Base-by-base conservation (phyloP, 768 basidiomycete species). In the Leccinum fibrillosum region DNA sequence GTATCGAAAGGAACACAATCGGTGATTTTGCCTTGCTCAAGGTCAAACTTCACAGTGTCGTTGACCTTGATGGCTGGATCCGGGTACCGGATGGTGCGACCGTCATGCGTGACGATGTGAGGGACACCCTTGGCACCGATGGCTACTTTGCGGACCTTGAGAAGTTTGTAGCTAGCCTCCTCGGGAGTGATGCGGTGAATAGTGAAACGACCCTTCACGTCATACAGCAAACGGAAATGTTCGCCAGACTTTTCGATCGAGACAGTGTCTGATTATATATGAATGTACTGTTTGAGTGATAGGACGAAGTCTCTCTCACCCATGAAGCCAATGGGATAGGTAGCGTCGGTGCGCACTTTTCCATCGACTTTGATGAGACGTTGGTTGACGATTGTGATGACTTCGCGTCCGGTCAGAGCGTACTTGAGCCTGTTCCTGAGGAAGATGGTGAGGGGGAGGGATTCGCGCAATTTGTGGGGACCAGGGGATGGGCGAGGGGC, bases 361-460 rank as follows among this genome's bases (percentile, higher is more conserved):
- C 84, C 85, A 78, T 99, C 97, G 71, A 99, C 93, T 86, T 98
- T 97, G 78, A 99, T 90, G 74, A 98, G 79, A 64, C 97, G 91
- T 80, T 97, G 91, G 78, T 88, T 89, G 74, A 98, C 91, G 70
- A 99, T 98, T 56, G 90, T 76, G 62, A 90, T 89, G 64, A 98
- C 97, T 80, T 99, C 97, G 74, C 92, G 90, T 61, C 91, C 95
- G 70, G 87, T 98, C 73, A 99, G 79, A 62, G 97, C 97, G 78
- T 98, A 98, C 83, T 99, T 98, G 80, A 99, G 87, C 74, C 97
- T 86, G 83, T 98, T 98, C 71, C 96, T 92, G 72, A 98, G 90
- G 82, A 99, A 95, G 74, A 99, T 89, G 58, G 88, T 90, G 68
- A 99, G 88, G 57, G 97, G 97, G 57, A 99, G 92, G 63, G 86